Conservation (phyloP, 768 basidiomycete genomes). For the Chlorophyllum brunneum region DNA sequence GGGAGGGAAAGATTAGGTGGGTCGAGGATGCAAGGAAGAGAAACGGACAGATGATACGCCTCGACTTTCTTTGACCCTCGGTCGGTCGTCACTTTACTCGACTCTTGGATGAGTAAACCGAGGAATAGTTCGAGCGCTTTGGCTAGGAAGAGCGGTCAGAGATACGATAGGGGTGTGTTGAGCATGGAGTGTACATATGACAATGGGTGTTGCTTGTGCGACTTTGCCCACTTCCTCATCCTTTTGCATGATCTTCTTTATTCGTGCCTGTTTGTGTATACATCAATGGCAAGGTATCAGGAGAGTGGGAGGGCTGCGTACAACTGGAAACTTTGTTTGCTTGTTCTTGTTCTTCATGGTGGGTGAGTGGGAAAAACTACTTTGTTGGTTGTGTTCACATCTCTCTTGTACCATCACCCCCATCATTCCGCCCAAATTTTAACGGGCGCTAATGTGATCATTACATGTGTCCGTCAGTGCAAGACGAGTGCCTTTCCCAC, state of each 20-base stretch:
- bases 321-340: constrained; percentile 88
- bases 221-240: constrained; percentile 99
- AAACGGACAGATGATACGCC: constrained; percentile 87
- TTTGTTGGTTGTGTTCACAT: no score
- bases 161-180: background rate
- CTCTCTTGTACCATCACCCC: no score
- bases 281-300: background rate
- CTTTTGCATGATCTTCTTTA: constrained; percentile 99
- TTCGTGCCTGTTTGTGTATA: constrained; percentile 65
- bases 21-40: background rate
- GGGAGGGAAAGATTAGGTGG: no score
- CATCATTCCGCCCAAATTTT: no score
- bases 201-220: constrained; percentile 91
- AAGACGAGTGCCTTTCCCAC: no score
- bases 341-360: constrained; percentile 89
- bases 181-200: constrained; percentile 75
- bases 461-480: no score
- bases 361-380: background rate
- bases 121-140: constrained; percentile 95
- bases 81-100: constrained; percentile 72
- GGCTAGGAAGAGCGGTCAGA: constrained; percentile 41
- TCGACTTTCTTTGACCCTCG: constrained; percentile 88
- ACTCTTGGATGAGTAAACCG: constrained; percentile 75
- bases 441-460: no score
- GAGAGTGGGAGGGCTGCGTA: constrained; percentile 32